Evolutionary conservation across 805 yeast species (phyloP).

Genomic region (Kodamaea leandrae): DNA sequence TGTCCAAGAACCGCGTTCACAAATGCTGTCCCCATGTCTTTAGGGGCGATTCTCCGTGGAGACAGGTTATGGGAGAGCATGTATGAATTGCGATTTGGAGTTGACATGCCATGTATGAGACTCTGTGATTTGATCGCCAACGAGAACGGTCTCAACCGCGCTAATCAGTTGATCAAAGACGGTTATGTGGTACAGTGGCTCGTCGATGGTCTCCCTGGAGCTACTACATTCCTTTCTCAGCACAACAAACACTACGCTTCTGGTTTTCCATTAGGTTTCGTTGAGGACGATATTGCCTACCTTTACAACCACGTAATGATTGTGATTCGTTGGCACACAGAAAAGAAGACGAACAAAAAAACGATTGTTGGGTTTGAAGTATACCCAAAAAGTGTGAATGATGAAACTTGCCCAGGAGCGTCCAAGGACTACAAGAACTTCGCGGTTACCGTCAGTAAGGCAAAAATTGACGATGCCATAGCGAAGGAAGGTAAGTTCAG

Average conservation of each 20-base stretch:
- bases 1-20: constrained; percentile 61
- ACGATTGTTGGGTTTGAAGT: constrained; percentile 88
- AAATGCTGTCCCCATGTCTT: constrained; percentile 63
- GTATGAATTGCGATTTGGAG: constrained; percentile 59
- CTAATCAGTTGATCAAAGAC: constrained; percentile 58
- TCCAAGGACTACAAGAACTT: constrained; percentile 57
- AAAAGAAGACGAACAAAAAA: constrained; percentile 36
- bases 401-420: constrained; percentile 71
- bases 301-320: constrained; percentile 79
- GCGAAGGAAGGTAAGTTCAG: constrained; percentile 27
- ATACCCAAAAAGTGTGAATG: constrained; percentile 76
- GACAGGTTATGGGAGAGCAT: constrained; percentile 78
- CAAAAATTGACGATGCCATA: constrained; percentile 19
- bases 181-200: constrained; percentile 83
- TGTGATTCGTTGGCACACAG: constrained; percentile 66
- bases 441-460: constrained; percentile 40
- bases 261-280: constrained; percentile 82
- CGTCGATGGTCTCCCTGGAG: constrained; percentile 82
- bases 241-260: constrained; percentile 72
- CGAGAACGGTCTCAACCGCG: constrained; percentile 50
- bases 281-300: constrained; percentile 52
- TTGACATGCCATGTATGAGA: constrained; percentile 63
- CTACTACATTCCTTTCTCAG: constrained; percentile 71
- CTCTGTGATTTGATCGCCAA: constrained; percentile 65
- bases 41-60: constrained; percentile 78